Conservation (phyloP, 192 early-diverging fungal genomes). For the Coemansia sp. region DNA sequence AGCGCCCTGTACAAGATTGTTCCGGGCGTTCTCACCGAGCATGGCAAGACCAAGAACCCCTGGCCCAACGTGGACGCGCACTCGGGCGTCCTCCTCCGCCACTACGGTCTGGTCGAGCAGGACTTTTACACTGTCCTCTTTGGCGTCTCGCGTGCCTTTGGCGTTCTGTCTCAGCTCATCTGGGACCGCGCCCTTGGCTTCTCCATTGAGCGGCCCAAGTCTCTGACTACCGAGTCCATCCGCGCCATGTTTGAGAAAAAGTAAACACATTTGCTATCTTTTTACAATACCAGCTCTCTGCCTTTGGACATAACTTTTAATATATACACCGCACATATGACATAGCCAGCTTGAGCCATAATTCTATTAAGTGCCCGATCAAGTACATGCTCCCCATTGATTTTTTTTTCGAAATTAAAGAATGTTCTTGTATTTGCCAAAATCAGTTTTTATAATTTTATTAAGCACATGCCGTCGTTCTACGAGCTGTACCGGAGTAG, state of each 20-base stretch:
- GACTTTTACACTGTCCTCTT: slow-evolving; percentile 99
- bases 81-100: slow-evolving; percentile 93
- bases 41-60: slow-evolving; percentile 99
- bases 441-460: not conserved
- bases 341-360: not conserved
- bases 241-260: slow-evolving; percentile 79
- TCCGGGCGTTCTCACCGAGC: slow-evolving; percentile 92
- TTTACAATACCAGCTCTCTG: not conserved
- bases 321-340: not conserved
- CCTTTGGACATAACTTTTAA: not conserved
- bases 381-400: not conserved
- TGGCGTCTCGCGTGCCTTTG: slow-evolving; percentile 96
- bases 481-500: slow-evolving; percentile 73
- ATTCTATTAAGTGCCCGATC: not conserved
- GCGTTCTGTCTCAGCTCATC: slow-evolving; percentile 91
- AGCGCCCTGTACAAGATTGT: slow-evolving; percentile 96
- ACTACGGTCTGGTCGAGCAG: slow-evolving; percentile 96
- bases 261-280: slow-evolving; percentile 1
- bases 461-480: slow-evolving; percentile 55
- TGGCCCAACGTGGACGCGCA: slow-evolving; percentile 99
- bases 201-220: slow-evolving; percentile 91
- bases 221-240: slow-evolving; percentile 79
- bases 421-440: not conserved
- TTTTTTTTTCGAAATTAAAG: not conserved
- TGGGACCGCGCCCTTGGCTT: slow-evolving; percentile 98